Conservation (phyloP, 495 filamentous ascomycete genomes). For the Talaromyces liani region DNA sequence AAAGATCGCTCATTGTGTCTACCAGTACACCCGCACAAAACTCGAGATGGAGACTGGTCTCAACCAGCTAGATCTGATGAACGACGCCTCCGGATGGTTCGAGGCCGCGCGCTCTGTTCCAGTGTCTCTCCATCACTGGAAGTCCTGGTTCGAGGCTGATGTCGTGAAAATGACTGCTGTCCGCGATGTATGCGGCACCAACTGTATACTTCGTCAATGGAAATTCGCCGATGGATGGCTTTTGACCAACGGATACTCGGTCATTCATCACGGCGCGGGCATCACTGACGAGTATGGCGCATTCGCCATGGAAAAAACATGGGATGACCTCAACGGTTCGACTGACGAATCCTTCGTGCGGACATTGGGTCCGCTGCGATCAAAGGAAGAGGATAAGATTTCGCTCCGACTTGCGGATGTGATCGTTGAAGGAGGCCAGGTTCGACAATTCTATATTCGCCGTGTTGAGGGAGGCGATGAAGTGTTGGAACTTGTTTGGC, state of each 20-base stretch:
- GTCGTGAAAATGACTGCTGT: slow-evolving; percentile 43
- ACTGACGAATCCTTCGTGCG: slow-evolving; percentile 32
- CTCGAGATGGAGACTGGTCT: slow-evolving; percentile 46
- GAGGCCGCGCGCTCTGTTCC: slow-evolving; percentile 41
- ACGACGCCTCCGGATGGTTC: slow-evolving; percentile 48
- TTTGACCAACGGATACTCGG: slow-evolving; percentile 50
- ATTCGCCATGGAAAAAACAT: slow-evolving; percentile 38
- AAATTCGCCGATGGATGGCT: slow-evolving; percentile 48
- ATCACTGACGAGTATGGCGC: slow-evolving; percentile 20
- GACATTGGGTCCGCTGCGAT: slow-evolving; percentile 34
- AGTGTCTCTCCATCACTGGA: slow-evolving; percentile 54
- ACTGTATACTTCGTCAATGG: slow-evolving; percentile 50
- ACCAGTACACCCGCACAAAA: slow-evolving; percentile 38
- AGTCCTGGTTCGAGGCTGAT: slow-evolving; percentile 46
- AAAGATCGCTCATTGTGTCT: slow-evolving; percentile 46
- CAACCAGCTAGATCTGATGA: slow-evolving; percentile 45
- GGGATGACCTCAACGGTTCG: slow-evolving; percentile 35
- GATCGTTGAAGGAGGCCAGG: slow-evolving; percentile 20
- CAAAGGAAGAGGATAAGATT: slow-evolving; percentile 30
- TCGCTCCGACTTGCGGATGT: slow-evolving; percentile 29
- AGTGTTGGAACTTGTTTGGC: slow-evolving; percentile 36
- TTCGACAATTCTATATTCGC: slow-evolving; percentile 35
- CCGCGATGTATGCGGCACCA: slow-evolving; percentile 46
- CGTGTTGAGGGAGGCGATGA: slow-evolving; percentile 30
- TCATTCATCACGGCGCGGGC: slow-evolving; percentile 42